Base-by-base conservation (phyloP, 805 yeast species). In the Zygosaccharomyces pseudorouxii region DNA sequence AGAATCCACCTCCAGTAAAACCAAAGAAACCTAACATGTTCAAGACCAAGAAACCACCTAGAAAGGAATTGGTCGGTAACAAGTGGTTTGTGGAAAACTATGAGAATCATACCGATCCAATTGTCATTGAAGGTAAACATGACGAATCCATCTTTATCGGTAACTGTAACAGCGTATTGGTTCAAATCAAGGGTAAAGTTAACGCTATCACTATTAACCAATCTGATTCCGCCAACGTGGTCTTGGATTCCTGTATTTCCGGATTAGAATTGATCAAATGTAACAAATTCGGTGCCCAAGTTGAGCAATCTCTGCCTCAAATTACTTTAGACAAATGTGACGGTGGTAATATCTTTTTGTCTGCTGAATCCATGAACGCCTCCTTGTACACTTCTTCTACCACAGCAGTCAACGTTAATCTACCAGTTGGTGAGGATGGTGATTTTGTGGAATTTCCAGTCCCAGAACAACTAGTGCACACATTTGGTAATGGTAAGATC, bases 401-500 rank as follows among this genome's bases (percentile, higher is more conserved):
- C 12, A 86, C 97, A 0, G 78, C 95, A 3, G 72, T 93, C 67
- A 93, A 93, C 66, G 74, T 93, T 57, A 88, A 90, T 62, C 76
- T 88, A 39, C 96, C 96, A 23, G 77, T 77, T 41, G 79, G 73
- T 12, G 88, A 81, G 33, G 79, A 75, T 40, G 85, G 73, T 40
- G 96, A 92, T 65, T 82, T 78, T 68, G 78, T 74, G 46, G 99
- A 93, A 68, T 71, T 81, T 47, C 82, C 96, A 7, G 79, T 86
- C 37, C 97, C 98, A 7, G 99, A 93, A 70, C 99, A 93, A 72
- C 77, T 93, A 68, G 79, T 80, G 62, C 96, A 89, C 69, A 73
- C 78, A 14, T 72, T 87, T 53, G 73, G 69, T 46, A 66, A 70
- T 39, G 93, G 92, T 25, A 77, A 78, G 60, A 68, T 90, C 52